Base-by-base conservation (phyloP, 2,329 filamentous ascomycete species). In the Penicillium aurantiogriseum region DNA sequence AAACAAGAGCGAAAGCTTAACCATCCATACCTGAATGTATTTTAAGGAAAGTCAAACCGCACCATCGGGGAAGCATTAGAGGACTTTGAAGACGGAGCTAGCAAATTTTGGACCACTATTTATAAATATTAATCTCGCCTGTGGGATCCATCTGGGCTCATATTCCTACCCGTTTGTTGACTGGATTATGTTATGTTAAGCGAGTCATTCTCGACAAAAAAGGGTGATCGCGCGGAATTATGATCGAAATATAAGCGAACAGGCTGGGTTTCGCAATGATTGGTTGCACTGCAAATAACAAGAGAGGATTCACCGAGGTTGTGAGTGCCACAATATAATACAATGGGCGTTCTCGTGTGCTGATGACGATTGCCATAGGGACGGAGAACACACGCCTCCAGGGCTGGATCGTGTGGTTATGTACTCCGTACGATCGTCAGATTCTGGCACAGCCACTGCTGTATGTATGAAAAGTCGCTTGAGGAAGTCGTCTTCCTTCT, bases 381-480 rank as follows among this genome's bases (percentile, higher is more conserved):
- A 51, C 56, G 17, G 11, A 42, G 29, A 59, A 63, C 40, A 58
- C 48, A 4, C 19, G 6, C 44, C 31, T 27, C 25, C 25, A 27
- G 25, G 25, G 25, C 25, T 63, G 11, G 60, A 61, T 52, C n/a
- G 57, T 10, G 54, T 29, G 27, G 8, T 51, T 6, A 29, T 39
- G 27, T 43, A 21, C 21, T 21, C 21, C 21, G 21, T 21, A 57
- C 21, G 19, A 56, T 23, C 46, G 46, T 13, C 25, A 50, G 11
- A 43, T 59, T 43, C 54, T 8, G 53, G 53, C 31, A 62, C 43
- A 2, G 59, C 53, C 9, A 55, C 48, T 9, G 33, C 62, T 9
- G 33, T 59, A 40, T 61, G 54, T 63, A 15, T 36, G 49, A 21
- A 52, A 46, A 8, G 19, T 5, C 1, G 23, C 36, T 3, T 8